Evolutionary conservation across 2,329 filamentous ascomycete genomes (phyloP).

Genomic region (Neofusicoccum cordaticola): DNA sequence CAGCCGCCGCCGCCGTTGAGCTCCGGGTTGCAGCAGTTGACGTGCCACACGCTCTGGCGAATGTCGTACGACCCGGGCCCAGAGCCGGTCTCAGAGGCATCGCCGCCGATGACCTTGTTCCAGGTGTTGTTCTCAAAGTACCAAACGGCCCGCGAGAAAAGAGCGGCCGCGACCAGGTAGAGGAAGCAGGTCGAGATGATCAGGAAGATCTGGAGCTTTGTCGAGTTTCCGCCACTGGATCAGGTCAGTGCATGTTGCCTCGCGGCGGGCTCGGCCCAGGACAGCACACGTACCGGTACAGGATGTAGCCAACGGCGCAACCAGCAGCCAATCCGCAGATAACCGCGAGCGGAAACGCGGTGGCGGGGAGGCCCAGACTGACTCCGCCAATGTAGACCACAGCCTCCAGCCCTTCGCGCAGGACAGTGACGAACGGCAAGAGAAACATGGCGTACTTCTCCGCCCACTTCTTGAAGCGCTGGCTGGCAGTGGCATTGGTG

Average conservation of each 20-base stretch:
- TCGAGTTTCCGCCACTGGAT: constrained; percentile 56
- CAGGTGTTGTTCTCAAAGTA: constrained; percentile 68
- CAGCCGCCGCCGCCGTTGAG: constrained; percentile 73
- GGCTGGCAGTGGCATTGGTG: constrained; percentile 21
- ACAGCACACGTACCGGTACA: constrained; percentile 61
- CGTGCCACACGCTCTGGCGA: constrained; percentile 46
- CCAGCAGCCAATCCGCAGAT: constrained; percentile 70
- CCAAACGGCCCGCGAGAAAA: constrained; percentile 77
- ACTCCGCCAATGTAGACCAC: constrained; percentile 85
- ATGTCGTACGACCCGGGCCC: constrained; percentile 78
- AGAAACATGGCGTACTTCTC: constrained; percentile 86
- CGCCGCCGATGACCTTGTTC: constrained; percentile 62
- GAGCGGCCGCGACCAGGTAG: constrained; percentile 78
- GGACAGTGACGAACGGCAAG: constrained; percentile 79
- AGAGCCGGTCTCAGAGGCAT: constrained; percentile 60
- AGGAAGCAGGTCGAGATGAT: constrained; percentile 77
- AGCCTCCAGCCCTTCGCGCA: constrained; percentile 81
- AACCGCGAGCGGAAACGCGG: constrained; percentile 73
- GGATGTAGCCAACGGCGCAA: constrained; percentile 63
- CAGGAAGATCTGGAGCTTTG: constrained; percentile 72
- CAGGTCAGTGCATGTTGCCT: background rate
- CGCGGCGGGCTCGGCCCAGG: too few relatives aligned
- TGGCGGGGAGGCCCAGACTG: constrained; percentile 70
- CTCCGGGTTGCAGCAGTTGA: constrained; percentile 71
- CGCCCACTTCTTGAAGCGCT: constrained; percentile 59